Base-by-base conservation (phyloP, 169 alveolate genomes). In the Cryptosporidium bovis region DNA sequence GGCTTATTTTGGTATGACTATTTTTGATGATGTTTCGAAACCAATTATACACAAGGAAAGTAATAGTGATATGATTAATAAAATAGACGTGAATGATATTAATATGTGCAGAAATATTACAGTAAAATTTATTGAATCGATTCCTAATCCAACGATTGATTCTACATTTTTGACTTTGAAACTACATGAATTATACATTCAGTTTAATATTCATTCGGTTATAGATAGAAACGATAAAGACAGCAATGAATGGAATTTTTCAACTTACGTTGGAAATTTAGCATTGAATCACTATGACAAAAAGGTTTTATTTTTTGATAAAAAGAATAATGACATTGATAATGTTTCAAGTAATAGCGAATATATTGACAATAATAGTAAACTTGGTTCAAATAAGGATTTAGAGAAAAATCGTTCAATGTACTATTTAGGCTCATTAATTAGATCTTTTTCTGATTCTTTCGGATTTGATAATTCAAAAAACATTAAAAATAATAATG, bases 201-300 rank as follows among this genome's bases (percentile, higher is more conserved):
- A 77, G 10, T 36, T 77, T 27, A 77, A 62, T 20, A 77, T 77
- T 24, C 87, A 77, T 6, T 77, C 87, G 6, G 87, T 77, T 34
- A 62, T 77, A n/a, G 87, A 77, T 48, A 77, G 87, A 33, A 77
- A 77, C 36, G 87, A 77, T 13, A 77, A 77, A 44, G 87, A 77
- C 64, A 44, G 77, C 18, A 40, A 77, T 60, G 87, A 77, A 34
- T 77, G 87, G 87, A 62, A 77, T 44, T 77, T 77, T 48, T 77
- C 71, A 6, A 62, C 87, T 36, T 56, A 62, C 13, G 50, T 77
- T n/a, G 64, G 48, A 24, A 77, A 77, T 62, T 48, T 77, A 27
- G 53, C 87, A 48, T 50, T 77, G 2, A 58, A 60, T 60, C 87
- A 77, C 16, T 58, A 24, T 33, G 33, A 62, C 7, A 56, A 62